These are phyloP conservation scores for Solanum dulcamara DNA, from an alignment of 257 asterid genomes.

Conservation along the genomic window DNA sequence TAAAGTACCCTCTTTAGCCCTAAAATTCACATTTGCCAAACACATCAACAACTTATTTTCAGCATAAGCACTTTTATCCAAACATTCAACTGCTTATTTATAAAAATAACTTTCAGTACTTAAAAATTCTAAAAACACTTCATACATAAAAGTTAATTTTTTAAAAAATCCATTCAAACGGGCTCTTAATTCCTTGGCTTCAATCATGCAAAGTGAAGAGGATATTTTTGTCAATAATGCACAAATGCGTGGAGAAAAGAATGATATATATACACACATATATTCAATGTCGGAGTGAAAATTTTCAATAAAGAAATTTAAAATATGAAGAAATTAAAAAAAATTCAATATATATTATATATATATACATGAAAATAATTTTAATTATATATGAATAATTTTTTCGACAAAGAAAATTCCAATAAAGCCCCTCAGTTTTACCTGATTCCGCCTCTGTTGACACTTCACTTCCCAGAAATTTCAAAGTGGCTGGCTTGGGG, in stretches of 20 bases:
- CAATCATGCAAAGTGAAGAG: background rate
- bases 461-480: constrained; percentile 2
- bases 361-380: too few relatives aligned
- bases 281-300: background rate
- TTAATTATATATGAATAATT: background rate
- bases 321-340: background rate
- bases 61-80: too few relatives aligned
- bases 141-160: too few relatives aligned
- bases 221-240: background rate
- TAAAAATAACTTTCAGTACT: too few relatives aligned
- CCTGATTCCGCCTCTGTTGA: too few relatives aligned
- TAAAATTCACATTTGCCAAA: too few relatives aligned
- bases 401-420: accelerated
- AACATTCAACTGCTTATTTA: too few relatives aligned
- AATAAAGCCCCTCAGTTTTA: background rate
- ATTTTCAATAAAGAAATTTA: background rate
- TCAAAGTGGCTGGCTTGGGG: constrained; percentile 25
- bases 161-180: too few relatives aligned
- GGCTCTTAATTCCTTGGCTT: background rate
- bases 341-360: too few relatives aligned
- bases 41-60: too few relatives aligned
- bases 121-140: too few relatives aligned
- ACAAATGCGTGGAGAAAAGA: background rate
- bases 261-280: background rate
- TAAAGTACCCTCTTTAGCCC: too few relatives aligned